Base-by-base conservation (phyloP, 805 yeast genomes). In the Kuraishia ogatae region DNA sequence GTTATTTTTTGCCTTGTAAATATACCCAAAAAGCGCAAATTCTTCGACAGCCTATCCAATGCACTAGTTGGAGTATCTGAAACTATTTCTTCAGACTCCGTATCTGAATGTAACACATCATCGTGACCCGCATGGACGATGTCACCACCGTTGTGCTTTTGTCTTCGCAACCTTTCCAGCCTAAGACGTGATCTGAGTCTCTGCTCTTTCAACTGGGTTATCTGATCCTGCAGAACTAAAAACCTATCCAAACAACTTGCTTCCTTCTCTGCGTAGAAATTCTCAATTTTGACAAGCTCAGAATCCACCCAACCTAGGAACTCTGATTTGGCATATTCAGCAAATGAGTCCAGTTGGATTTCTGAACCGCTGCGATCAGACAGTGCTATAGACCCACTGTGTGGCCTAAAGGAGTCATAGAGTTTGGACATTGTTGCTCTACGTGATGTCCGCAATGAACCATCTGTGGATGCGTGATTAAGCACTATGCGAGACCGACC, bases 291-390 rank as follows among this genome's bases (percentile, higher is more conserved):
- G 2, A 53, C 59, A 24, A 85, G 71, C 65, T 89, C 86, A 0
- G 61, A 54, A 54, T 87, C 85, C 4, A 89, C 75, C 96, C 96
- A 89, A 1, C 61, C 65, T n/a, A 76, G 59, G 59, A 89, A 90
- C 53, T 78, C 79, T 2, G 65, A 59, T 50, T 73, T 75, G 13
- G 74, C 78, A n/a, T 71, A 69, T 24, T 63, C 66, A 11, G 70
- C 63, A 47, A 67, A 57, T 3, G 53, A 46, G 17, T 53, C 54
- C 28, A 47, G 29, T 20, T 26, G 51, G 23, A 53, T 17, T 11
- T 53, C 54, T 20, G 29, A 23, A 46, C n/a, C 19, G 35, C 50
- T 19, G 19, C 22, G n/a, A n/a, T 43, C 28, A 11, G 13, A 13
- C 11, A 24, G 48, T 28, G 50, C 53, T 50, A 39, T 54, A 58